phyloP scores from a whole-genome alignment of 2,329 filamentous ascomycete genomes.

The Seiridium unicorne region DNA sequence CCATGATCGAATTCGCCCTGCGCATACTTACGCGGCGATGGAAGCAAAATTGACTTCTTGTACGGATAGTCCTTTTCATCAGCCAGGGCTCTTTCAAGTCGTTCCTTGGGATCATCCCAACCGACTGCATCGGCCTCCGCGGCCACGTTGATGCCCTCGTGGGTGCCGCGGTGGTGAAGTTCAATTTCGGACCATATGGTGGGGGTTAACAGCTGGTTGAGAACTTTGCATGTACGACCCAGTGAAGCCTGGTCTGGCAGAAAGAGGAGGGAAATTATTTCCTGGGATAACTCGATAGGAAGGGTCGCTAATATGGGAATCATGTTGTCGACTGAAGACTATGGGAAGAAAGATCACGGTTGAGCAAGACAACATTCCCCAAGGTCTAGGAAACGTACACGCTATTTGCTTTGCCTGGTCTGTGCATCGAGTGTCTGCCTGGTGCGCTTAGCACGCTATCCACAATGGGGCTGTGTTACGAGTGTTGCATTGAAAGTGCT shows the following conservation, averaged over 20 bases:
- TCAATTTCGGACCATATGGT: constrained; percentile 7
- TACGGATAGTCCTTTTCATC: neutral
- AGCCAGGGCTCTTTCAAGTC: neutral
- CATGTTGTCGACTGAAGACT: neutral
- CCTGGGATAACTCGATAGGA: neutral
- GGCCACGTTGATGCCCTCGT: constrained; percentile 6
- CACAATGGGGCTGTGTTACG: too few species aligned
- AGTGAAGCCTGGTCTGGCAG: constrained; percentile 6
- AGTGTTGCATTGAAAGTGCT: too few species aligned
- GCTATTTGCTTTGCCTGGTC: too few species aligned
- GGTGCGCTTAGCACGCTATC: too few species aligned
- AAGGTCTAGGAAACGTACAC: too few species aligned
- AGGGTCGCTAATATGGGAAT: neutral
- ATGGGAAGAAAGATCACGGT: too few species aligned
- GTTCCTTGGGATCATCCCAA: neutral
- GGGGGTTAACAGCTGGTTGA: constrained; percentile 6
- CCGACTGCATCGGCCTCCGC: neutral
- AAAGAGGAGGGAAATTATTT: neutral
- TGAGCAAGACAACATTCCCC: too few species aligned
- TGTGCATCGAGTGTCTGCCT: too few species aligned
- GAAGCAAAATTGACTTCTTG: neutral
- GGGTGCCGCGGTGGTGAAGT: constrained; percentile 4
- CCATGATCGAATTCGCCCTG: neutral
- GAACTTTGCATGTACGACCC: constrained; percentile 4
- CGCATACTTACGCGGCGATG: neutral